phyloP scores from a whole-genome alignment of 768 basidiomycete genomes.

The Amanita pallidorosea region DNA sequence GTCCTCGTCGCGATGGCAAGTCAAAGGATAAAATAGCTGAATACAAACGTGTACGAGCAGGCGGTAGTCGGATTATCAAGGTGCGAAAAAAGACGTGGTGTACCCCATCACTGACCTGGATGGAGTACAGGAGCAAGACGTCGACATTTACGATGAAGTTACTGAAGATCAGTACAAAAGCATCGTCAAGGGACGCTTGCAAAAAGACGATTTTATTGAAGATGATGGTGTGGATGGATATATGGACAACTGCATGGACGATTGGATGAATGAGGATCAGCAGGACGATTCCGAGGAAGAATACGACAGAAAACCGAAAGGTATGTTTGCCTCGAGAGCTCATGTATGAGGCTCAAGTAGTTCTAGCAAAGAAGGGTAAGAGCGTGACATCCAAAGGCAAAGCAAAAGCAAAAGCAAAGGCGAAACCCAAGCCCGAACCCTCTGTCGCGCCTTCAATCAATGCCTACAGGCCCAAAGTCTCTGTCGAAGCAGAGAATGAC shows the following conservation, averaged over 20 bases:
- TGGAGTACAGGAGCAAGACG: constrained; percentile 41
- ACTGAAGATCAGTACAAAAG: constrained; percentile 80
- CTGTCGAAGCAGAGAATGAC: constrained; percentile 75
- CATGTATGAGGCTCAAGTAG: not conserved
- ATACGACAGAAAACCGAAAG: constrained; percentile 29
- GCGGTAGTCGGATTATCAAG: constrained; percentile 48
- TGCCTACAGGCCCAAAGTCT: constrained; percentile 70
- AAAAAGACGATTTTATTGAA: constrained; percentile 87
- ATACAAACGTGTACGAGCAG: constrained; percentile 48
- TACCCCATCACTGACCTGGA: not conserved
- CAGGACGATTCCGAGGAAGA: constrained; percentile 53
- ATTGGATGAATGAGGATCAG: constrained; percentile 61
- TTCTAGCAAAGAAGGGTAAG: constrained; percentile 31
- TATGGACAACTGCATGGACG: constrained; percentile 94
- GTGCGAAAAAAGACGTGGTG: constrained; percentile 19
- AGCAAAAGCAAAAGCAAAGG: constrained; percentile 38
- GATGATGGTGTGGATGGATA: constrained; percentile 91
- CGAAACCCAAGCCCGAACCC: constrained; percentile 38
- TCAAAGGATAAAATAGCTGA: constrained; percentile 45
- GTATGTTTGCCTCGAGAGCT: constrained; percentile 16
- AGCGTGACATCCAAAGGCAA: constrained; percentile 23
- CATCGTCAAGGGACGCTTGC: constrained; percentile 76
- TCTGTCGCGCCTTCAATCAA: constrained; percentile 51
- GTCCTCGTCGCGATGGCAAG: constrained; percentile 28
- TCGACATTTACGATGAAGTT: constrained; percentile 78